These are phyloP conservation scores for Fomitopsis palustris DNA, from an alignment of 1,284 basidiomycete species.

Conservation along the genomic window DNA sequence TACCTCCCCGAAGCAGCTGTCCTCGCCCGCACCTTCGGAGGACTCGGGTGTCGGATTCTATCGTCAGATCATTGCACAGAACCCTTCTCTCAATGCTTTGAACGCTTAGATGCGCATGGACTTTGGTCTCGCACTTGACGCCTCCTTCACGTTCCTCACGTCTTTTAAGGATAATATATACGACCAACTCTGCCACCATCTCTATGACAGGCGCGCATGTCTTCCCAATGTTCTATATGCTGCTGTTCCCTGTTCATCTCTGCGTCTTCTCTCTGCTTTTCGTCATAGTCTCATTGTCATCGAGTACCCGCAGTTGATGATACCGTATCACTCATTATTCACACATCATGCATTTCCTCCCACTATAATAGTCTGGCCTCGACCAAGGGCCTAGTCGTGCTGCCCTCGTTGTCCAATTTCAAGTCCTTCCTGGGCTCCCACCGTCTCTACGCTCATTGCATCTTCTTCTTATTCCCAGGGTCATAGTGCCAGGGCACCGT, in stretches of 20 bases:
- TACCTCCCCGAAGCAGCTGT: conserved; percentile 46
- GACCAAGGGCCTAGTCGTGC: conserved; percentile 22
- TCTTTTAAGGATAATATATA: conserved; percentile 20
- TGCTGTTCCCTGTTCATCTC: conserved; percentile 16
- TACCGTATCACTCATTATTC: conserved; percentile 33
- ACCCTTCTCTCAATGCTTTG: conserved; percentile 56
- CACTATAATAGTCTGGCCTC: conserved; percentile 18
- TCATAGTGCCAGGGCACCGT: background rate
- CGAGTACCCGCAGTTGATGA: conserved; percentile 28
- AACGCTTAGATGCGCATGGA: conserved; percentile 24
- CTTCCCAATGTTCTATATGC: conserved; percentile 25
- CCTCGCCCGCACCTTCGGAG: conserved; percentile 77
- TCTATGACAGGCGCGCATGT: conserved; percentile 16
- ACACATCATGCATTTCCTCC: conserved; percentile 26
- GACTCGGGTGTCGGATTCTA: conserved; percentile 81
- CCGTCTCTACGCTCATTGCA: conserved; percentile 14
- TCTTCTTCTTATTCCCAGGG: conserved; percentile 13
- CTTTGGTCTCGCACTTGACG: conserved; percentile 3
- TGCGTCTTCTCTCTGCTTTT: conserved; percentile 2
- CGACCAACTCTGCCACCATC: conserved; percentile 25
- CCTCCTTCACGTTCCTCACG: conserved; percentile 17
- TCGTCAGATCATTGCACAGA: conserved; percentile 71
- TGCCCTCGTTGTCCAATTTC: conserved; percentile 16
- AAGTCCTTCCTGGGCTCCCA: conserved; percentile 11
- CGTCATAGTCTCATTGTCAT: conserved; percentile 18